These are phyloP conservation scores for Paramecium primaurelia DNA, from an alignment of 73 alveolate genomes.

Conservation along the genomic window DNA sequence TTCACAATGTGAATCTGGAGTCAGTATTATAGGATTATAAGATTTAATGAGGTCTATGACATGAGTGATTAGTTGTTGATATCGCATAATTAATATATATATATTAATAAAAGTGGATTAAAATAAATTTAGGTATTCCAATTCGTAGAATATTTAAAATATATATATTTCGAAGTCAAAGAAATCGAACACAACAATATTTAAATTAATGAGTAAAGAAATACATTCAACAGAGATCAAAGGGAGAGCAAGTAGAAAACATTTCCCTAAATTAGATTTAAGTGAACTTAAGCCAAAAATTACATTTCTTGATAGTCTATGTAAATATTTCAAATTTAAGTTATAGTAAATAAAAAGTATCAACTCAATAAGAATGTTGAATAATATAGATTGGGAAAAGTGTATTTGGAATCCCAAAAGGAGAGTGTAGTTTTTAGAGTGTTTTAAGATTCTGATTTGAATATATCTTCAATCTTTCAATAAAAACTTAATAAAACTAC, in stretches of 20 bases:
- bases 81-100: not conserved
- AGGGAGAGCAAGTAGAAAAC: not conserved
- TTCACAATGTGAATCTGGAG: constrained; percentile 17
- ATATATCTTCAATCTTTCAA: not conserved
- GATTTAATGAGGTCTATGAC: not conserved
- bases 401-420: not conserved
- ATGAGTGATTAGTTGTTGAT: not conserved
- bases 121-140: not conserved
- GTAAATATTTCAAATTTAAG: not conserved
- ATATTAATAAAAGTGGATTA: not conserved
- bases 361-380: not conserved
- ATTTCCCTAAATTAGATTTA: not conserved
- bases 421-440: not conserved
- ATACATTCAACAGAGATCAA: not conserved
- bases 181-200: not conserved
- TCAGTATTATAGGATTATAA: not conserved
- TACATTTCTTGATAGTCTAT: not conserved
- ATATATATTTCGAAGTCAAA: not conserved
- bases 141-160: not conserved
- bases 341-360: not conserved
- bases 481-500: not conserved
- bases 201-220: not conserved
- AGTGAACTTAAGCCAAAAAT: not conserved
- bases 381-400: not conserved
- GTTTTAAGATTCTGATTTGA: not conserved